A percentile compares a stretch with the other conserved stretches of the same genome.
Evolutionary conservation across 257 asterid genomes (phyloP).

Genomic region (Solanum paucissectum): DNA sequence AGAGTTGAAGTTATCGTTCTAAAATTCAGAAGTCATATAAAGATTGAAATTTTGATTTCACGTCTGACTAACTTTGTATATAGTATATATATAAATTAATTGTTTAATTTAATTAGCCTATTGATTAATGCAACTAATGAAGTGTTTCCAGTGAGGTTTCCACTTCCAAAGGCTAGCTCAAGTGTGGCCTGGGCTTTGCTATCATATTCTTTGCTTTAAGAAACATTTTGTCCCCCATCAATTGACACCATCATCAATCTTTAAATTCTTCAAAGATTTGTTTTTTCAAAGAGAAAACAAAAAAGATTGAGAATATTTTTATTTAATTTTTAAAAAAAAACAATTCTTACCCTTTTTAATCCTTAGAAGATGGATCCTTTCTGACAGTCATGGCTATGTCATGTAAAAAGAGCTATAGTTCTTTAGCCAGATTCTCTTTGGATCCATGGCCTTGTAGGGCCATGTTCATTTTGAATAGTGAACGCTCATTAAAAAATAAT

Average conservation of each 20-base stretch:
- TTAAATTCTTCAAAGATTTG: not conserved
- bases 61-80: not conserved
- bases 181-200: constrained; percentile 21
- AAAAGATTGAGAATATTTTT: not conserved
- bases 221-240: constrained; percentile 50
- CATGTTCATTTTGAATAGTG: too few species aligned
- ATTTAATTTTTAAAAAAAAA: not conserved
- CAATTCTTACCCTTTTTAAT: not conserved
- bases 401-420: not conserved
- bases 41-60: not conserved
- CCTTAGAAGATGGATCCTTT: constrained; percentile 8
- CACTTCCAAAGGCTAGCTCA: constrained; percentile 23
- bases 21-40: not conserved
- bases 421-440: not conserved
- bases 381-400: constrained; percentile 18
- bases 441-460: not conserved
- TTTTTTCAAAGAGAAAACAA: not conserved
- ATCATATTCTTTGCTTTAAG: constrained; percentile 32
- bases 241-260: constrained; percentile 40
- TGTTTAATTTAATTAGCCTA: constrained; percentile 3
- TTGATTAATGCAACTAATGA: constrained; percentile 24
- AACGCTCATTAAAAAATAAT: too few species aligned
- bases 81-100: not conserved
- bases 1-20: not conserved
- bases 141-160: constrained; percentile 41